phyloP scores from a whole-genome alignment of 1,284 basidiomycete genomes.

The Sporisorium reilianum region DNA sequence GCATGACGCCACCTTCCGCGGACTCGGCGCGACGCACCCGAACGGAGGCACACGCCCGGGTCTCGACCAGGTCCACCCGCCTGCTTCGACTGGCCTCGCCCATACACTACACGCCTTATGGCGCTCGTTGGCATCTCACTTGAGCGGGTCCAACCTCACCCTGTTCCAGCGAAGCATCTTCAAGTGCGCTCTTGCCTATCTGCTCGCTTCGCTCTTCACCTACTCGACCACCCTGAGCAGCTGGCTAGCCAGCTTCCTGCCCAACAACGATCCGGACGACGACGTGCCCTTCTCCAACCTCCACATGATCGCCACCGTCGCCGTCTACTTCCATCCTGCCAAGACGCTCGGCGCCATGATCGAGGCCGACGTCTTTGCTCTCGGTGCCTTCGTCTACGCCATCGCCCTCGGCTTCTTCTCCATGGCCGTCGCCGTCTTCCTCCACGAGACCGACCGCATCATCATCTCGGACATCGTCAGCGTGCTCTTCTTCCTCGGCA shows the following conservation, averaged over 20 bases:
- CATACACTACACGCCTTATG: background rate
- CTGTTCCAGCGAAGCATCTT: constrained; percentile 79
- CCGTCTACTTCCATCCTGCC: constrained; percentile 73
- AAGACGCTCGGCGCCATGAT: constrained; percentile 91
- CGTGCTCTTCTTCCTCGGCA: constrained; percentile 77
- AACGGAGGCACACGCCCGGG: background rate
- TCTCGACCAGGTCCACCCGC: background rate
- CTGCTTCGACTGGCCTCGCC: background rate
- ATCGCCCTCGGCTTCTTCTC: constrained; percentile 81
- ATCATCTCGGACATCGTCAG: constrained; percentile 68
- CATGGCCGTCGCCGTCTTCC: constrained; percentile 72
- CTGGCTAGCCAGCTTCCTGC: constrained; percentile 56
- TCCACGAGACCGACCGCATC: constrained; percentile 72
- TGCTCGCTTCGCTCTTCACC: constrained; percentile 90
- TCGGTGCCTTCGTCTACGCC: constrained; percentile 80
- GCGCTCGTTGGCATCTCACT: constrained; percentile 77
- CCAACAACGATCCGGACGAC: constrained; percentile 58
- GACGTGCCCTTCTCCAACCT: constrained; percentile 73
- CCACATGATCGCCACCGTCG: constrained; percentile 91
- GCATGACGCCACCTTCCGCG: background rate
- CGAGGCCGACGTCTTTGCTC: constrained; percentile 83
- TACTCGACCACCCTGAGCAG: constrained; percentile 76
- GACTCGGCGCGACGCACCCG: background rate
- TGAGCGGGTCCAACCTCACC: constrained; percentile 62
- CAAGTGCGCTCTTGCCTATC: constrained; percentile 92